phyloP scores from a whole-genome alignment of 805 yeast genomes.

The Nakazawaea ishiwadae region DNA sequence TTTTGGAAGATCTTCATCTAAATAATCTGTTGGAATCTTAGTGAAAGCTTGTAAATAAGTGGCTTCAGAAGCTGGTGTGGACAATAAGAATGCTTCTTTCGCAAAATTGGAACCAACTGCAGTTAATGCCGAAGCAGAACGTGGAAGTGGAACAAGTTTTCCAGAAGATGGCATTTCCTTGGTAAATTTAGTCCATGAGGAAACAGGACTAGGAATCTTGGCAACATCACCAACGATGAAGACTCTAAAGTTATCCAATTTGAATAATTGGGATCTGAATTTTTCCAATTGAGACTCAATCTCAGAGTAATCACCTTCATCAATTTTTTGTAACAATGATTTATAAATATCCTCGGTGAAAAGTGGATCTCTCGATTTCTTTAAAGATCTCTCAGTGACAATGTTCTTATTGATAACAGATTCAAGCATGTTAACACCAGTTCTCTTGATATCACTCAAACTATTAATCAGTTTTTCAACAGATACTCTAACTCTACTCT shows the following conservation, averaged over 20 bases:
- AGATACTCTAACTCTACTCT: constrained; percentile 60
- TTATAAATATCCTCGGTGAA: constrained; percentile 55
- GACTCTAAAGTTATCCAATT: constrained; percentile 56
- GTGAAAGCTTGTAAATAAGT: constrained; percentile 61
- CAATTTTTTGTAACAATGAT: constrained; percentile 42
- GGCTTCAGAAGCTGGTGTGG: constrained; percentile 84
- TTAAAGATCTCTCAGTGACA: constrained; percentile 55
- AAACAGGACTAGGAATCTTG: constrained; percentile 48
- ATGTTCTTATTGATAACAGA: constrained; percentile 54
- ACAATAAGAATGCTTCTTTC: constrained; percentile 53
- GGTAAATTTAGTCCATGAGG: constrained; percentile 43
- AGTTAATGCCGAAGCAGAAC: constrained; percentile 49
- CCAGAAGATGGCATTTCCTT: constrained; percentile 16
- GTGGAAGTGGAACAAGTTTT: constrained; percentile 36
- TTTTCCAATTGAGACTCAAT: constrained; percentile 46
- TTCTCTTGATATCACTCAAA: constrained; percentile 59
- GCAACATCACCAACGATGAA: constrained; percentile 67
- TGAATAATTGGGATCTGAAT: constrained; percentile 49
- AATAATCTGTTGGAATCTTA: constrained; percentile 50
- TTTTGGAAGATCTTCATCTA: constrained; percentile 59
- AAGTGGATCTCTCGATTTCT: constrained; percentile 63
- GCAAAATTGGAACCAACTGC: constrained; percentile 49
- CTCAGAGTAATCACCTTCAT: constrained; percentile 45
- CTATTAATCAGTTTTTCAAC: constrained; percentile 57
- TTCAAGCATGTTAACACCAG: constrained; percentile 58